Percentiles rank a stretch among this genome's conserved stretches.
phyloP scores from a whole-genome alignment of 2,329 filamentous ascomycete genomes.

The Aspergillus ustus region DNA sequence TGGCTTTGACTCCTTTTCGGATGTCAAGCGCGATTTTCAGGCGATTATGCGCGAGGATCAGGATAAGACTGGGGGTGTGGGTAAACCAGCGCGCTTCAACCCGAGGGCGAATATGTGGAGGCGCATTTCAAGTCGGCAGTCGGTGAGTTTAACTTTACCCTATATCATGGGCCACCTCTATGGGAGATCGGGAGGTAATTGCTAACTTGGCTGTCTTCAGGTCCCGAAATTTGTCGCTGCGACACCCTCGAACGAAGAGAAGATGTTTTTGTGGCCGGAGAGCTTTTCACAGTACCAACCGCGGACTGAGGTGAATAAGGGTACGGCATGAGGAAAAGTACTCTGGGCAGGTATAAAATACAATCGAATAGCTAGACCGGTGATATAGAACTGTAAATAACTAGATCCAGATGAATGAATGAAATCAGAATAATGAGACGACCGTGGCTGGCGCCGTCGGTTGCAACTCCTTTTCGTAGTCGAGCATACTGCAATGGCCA shows the following conservation, averaged over 20 bases:
- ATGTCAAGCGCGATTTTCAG: conserved; percentile 65
- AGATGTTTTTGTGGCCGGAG: conserved; percentile 67
- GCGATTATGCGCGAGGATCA: conserved; percentile 64
- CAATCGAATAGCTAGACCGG: no score
- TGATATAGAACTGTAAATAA: no score
- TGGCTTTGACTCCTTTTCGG: conserved; percentile 68
- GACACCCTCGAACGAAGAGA: conserved; percentile 62
- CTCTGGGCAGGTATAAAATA: no score
- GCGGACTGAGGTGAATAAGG: not conserved
- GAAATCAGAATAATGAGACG: no score
- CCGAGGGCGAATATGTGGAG: conserved; percentile 72
- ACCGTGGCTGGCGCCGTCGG: no score
- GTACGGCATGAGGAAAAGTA: no score
- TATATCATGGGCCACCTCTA: conserved; percentile 19
- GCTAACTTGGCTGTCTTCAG: conserved; percentile 17
- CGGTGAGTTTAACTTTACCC: conserved; percentile 42
- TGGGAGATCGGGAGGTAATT: conserved; percentile 1
- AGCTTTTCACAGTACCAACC: conserved; percentile 52
- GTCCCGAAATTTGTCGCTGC: conserved; percentile 55
- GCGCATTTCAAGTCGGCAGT: conserved; percentile 62
- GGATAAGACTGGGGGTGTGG: conserved; percentile 63
- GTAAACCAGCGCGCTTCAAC: conserved; percentile 66
- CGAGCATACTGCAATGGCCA: no score
- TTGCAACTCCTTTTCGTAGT: no score
- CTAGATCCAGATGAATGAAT: no score